Evolutionary conservation across 768 basidiomycete genomes (phyloP), one percentile per base, ranked within the genome.

Genomic region (Lactarius hatsudake): DNA sequence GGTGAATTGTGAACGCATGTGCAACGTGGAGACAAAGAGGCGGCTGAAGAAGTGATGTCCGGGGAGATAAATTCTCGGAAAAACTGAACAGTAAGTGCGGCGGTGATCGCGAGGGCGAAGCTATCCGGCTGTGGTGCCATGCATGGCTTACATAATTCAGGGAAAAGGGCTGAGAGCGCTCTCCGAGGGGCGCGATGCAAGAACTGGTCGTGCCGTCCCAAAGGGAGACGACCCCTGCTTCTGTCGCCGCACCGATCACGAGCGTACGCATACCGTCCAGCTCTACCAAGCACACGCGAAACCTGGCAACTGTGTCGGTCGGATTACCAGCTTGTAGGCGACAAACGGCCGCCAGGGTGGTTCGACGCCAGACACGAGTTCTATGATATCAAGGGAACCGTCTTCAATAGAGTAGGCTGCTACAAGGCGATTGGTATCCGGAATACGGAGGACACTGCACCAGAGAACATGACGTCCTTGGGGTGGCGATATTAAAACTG

Each of bases 161-260:
- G 81, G 5, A 82, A 82, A 58, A 95, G 76, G 28, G 61, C 79
- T 84, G 73, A 94, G 78, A 13, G 78, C 74, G 2, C 87, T 87
- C 85, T 60, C 88, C 86, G 43, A 93, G 74, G 59, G 86, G 79
- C 62, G 81, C 78, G 48, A 93, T 82, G 66, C 87, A 86, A 69
- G 87, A 87, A 12, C 83, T 81, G 7, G 86, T 86, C n/a, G 77
- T 71, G 8, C 81, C 85, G 72, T 93, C 90, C 92, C 91, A 94
- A 15, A 94, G 71, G 0, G 92, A 90, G 28, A 93, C 80, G 10
- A 84, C 79, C 12, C 92, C 91, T 1, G 83, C 80, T 61, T 86
- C 83, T 3, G 90, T 88, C n/a, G 85, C 84, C 18, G 84, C 83
- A 48, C 81, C 86, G 18, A 92, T 74, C 69, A 93, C 80, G 18